Conservation (phyloP, 768 basidiomycete species). For the Agaricus bisporus region DNA sequence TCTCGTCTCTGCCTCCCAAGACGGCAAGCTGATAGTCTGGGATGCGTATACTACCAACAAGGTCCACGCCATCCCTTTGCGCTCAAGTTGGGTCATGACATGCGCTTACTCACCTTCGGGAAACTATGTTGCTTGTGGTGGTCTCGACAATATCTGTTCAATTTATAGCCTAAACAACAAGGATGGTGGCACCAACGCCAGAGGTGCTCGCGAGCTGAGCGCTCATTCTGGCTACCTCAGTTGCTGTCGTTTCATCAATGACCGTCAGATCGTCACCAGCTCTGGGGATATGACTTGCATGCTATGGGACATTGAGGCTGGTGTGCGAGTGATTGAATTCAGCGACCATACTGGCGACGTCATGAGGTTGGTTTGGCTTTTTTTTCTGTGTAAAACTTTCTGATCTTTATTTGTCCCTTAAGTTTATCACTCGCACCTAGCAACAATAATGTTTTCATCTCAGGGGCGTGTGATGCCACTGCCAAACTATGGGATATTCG, state of each 20-base stretch:
- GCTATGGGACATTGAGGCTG: slow-evolving; percentile 99
- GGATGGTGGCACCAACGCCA: slow-evolving; percentile 60
- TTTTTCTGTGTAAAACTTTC: slow-evolving; percentile 12
- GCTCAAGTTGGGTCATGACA: slow-evolving; percentile 99
- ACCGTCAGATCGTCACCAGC: slow-evolving; percentile 95
- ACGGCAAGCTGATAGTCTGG: slow-evolving; percentile 99
- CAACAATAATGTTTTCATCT: slow-evolving; percentile 93
- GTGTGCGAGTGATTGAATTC: slow-evolving; percentile 96
- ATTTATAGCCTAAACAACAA: slow-evolving; percentile 92
- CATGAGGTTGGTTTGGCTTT: slow-evolving; percentile 63
- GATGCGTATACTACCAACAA: slow-evolving; percentile 99
- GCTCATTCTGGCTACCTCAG: slow-evolving; percentile 97
- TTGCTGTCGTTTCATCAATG: slow-evolving; percentile 98
- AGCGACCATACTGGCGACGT: slow-evolving; percentile 99
- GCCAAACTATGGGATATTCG: slow-evolving; percentile 99
- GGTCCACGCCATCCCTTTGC: slow-evolving; percentile 96
- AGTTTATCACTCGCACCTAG: slow-evolving; percentile 87
- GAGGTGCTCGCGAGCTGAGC: slow-evolving; percentile 91
- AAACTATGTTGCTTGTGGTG: slow-evolving; percentile 97
- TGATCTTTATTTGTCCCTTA: slow-evolving; percentile 9
- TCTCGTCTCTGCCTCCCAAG: slow-evolving; percentile 98
- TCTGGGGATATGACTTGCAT: slow-evolving; percentile 99
- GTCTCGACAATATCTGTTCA: slow-evolving; percentile 98
- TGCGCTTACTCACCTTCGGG: slow-evolving; percentile 98
- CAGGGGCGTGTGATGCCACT: slow-evolving; percentile 96